Evolutionary conservation across 306 rosid genomes (phyloP), one percentile per base, ranked within the genome.

Genomic region (Alnus glutinosa): DNA sequence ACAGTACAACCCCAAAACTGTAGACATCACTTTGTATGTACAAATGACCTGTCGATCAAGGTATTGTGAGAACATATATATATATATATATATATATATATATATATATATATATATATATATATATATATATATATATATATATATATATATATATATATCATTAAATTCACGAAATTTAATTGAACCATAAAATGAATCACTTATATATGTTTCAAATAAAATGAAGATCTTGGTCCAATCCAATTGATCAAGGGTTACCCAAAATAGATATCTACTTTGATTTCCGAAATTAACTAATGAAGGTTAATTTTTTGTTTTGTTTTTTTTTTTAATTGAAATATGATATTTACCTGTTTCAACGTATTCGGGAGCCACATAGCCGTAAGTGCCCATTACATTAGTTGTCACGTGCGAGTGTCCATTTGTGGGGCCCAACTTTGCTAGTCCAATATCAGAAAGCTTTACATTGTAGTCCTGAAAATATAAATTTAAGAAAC

Each of bases 1-100:
- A 85, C 37, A 95, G 84, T 16, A 96, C 98, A 1, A 96, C 96
- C 1, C 98, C 97, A n/a, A 96, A 96, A 19, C 99, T 98, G 6
- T 84, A 93, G 30, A 96, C 99, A 19, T 96, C 99, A 7, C 99
- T 96, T 47, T 81, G 93, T 57, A 93, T 78, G 30, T 96, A 91
- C 3, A 96, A 81, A 83, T 93, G 98, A 0, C 98, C 99, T 95
- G 88, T 80, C 30, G 37, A 71, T 50, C 68, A 37, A 18, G 1
- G 1, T 36, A 12, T 36, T 12, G 16, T 62, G 44, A 9, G 12
- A 48, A 37, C 4, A 12, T 54, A 7, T 49, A 11, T 37, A 19
- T n/a, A n/a, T n/a, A n/a, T n/a, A n/a, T n/a, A n/a, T n/a, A n/a
- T n/a, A n/a, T n/a, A n/a, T n/a, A n/a, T n/a, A n/a, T n/a, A n/a